Base-by-base conservation (phyloP, 2,329 filamentous ascomycete species). In the Penicillium sp. region DNA sequence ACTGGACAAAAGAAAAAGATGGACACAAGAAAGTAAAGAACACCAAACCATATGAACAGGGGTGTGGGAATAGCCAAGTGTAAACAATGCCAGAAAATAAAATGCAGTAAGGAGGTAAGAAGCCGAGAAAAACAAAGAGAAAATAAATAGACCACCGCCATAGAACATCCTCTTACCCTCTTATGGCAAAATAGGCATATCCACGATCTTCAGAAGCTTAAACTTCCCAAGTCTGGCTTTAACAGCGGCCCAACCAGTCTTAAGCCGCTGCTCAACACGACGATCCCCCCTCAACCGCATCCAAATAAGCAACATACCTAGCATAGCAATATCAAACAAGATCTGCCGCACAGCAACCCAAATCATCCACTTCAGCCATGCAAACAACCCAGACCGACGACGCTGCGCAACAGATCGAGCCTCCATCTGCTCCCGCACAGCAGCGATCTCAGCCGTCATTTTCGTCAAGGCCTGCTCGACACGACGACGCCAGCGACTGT, bases 401-500 rank as follows among this genome's bases (percentile, higher is more conserved):
- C 84, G 83, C 61, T 85, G 84, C 77, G 89, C 89, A 64, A 93
- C 85, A 13, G 89, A 82, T 0, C 90, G 87, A 0, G 86, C 84
- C 53, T 91, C 89, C 65, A 97, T 89, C 71, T 97, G 93, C 75
- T 99, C 94, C 36, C 94, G 85, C 61, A 97, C 77, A 0, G 94
- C 94, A 1, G 94, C 93, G 33, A 99, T 86, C 76, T 99, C 94
- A 17, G 92, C 89, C 6, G 93, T 96, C 77, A 97, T 87, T 66
- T 92, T 90, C 55, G 93, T 90, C 56, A 97, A 82, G 23, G 91
- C 90, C 43, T 87, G 84, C 77, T 97, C 93, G 61, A 97, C 88
- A 66, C 89, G 87, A 59, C 85, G 87, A 51, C 89, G 87, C 91
- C 92, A 96, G 68, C 85, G 86, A 60, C 78, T 64, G 31, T 64